Base-by-base conservation (phyloP, 2,329 filamentous ascomycete species). In the Coccinonectria pachysandricola region DNA sequence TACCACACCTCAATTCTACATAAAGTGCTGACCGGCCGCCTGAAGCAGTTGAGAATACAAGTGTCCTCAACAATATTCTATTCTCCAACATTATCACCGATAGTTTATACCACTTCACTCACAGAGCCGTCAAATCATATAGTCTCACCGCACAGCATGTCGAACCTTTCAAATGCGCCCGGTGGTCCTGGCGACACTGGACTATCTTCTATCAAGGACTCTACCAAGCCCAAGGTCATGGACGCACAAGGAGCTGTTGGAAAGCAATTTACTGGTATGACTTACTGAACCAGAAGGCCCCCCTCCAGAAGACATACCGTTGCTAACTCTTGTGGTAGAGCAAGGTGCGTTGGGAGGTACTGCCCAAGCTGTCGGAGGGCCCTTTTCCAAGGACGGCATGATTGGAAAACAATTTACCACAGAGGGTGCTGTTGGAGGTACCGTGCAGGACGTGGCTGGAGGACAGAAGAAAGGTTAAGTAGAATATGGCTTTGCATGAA, bases 381-480 rank as follows among this genome's bases (percentile, higher is more conserved):
- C 62, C 0, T 44, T 69, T 15, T 53, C 49, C 19, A 66, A 67
- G 37, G 62, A 71, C 3, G 68, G 69, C 1, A 41, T 56, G 7
- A 59, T 74, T 29, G 68, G 69, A 12, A 65, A 64, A 30, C 65
- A 70, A 35, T 75, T 74, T 37, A 71, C 67, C 1, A 44, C 56
- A 0, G 61, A 68, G 22, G 66, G 66, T 11, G 57, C 53, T 5
- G 60, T 74, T 15, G 68, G 67, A 3, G 68, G 68, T 2, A 58
- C 60, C 4, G 62, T 73, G 1, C 68, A 74, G 52, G 37, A 53
- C 4, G 35, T 42, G 1, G 32, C 64, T 34, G 62, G 61, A 0
- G 62, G 62, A 5, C 49, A 43, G 8, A 54, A 54, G 40, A 43
- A 48, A 27, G 19, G 30, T 12, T 36, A 15, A 30, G 12, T n/a